Evolutionary conservation across 2,329 filamentous ascomycete genomes (phyloP), one percentile per base, ranked within the genome.

Genomic region (Myriosclerotinia scirpicola): DNA sequence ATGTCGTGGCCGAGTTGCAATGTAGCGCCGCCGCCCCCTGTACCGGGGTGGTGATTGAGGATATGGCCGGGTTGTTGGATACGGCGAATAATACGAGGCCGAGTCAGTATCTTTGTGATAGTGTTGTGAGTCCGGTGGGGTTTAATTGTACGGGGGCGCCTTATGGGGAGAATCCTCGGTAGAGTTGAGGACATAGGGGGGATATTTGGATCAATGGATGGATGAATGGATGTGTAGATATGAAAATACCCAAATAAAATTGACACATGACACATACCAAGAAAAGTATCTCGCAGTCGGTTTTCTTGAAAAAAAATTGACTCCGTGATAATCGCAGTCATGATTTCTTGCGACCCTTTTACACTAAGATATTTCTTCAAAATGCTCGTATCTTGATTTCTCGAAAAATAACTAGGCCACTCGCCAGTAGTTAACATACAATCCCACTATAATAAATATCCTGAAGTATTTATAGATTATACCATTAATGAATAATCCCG

Each of bases 1-100:
- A 64, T 15, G 67, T 70, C 7, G 70, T 77, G 17, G 73, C 73
- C 0, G 75, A 72, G 53, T 68, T 78, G 3, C 75, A 77, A 55
- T 78, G 76, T 66, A 76, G 74, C 67, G 75, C 69, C 5, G 70
- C 73, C 3, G 70, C 69, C 0, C 76, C 73, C 0, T 66, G 63
- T 60, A 52, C 44, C 1, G 63, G 54, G 1, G 54, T 40, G 0
- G n/a, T 52, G 11, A 65, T 65, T 30, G 44, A 65, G 54, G n/a
- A 15, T 3, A 40, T 65, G 63, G n/a, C 22, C 0, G 63, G 54
- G 2, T 9, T 65, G 11, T 17, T 52, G 53, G 63, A 65, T 65
- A 65, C 63, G 9, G 63, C 30, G 26, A 65, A 65, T 58, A 30
- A n/a, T 8, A 65, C 63, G 22, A 59, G 22, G 8, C 63, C 63